Percentiles rank a stretch among this genome's conserved stretches.
Evolutionary conservation across 257 asterid species (phyloP).

Genomic region (Solanum clarkiae): DNA sequence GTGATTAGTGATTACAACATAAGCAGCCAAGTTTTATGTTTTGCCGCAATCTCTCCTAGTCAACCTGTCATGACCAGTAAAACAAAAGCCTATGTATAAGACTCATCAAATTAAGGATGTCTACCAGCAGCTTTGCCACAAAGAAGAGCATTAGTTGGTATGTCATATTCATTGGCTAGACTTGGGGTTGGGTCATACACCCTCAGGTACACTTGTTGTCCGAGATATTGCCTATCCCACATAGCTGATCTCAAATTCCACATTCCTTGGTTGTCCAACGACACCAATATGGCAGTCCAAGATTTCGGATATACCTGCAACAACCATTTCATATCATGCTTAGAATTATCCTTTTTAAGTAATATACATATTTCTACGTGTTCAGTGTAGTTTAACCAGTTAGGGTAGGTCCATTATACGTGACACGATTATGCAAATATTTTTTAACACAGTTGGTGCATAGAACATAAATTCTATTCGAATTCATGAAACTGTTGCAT

Average conservation of each 20-base stretch:
- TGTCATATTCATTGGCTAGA: constrained; percentile 57
- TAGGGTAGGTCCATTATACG: not conserved
- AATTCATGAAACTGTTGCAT: not conserved
- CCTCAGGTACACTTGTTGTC: constrained; percentile 77
- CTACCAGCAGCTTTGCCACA: constrained; percentile 64
- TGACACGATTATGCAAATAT: not conserved
- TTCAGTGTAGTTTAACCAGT: not conserved
- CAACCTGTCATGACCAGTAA: constrained; percentile 3
- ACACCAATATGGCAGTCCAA: constrained; percentile 75
- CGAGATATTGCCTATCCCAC: constrained; percentile 89
- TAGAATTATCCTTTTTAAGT: not conserved
- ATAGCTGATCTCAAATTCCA: constrained; percentile 92
- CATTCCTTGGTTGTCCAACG: constrained; percentile 97
- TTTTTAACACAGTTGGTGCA: not conserved
- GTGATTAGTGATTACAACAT: not conserved
- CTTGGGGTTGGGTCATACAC: constrained; percentile 50
- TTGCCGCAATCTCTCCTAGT: not conserved
- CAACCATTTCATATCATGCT: not conserved
- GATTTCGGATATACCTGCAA: constrained; percentile 79
- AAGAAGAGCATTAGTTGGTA: constrained; percentile 62
- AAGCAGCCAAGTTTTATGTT: not conserved
- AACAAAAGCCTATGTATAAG: not conserved
- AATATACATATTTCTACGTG: not conserved
- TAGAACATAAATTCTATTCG: not conserved
- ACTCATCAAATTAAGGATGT: not conserved